A percentile compares a stretch with the other conserved stretches of the same genome.
Evolutionary conservation across 192 early-diverging fungal genomes (phyloP).

Genomic region (Coemansia biformis): DNA sequence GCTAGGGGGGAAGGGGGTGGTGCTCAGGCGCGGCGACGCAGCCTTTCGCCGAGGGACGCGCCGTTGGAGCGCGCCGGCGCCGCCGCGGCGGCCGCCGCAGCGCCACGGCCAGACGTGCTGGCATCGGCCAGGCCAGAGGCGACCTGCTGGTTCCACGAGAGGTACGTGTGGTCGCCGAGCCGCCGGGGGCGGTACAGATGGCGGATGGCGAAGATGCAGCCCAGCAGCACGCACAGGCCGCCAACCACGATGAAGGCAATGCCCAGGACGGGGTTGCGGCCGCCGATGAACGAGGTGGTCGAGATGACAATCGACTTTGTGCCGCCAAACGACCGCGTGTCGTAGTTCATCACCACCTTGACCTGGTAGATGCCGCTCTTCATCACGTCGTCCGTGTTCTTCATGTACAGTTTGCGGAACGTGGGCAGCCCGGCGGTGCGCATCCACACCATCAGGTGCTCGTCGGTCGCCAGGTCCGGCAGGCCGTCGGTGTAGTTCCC

Average conservation of each 20-base stretch:
- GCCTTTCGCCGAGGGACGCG: background rate
- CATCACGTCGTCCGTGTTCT: conserved; percentile 60
- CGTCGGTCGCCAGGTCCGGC: conserved; percentile 60
- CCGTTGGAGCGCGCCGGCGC: background rate
- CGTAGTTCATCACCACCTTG: conserved; percentile 73
- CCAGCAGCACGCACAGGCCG: conserved; percentile 81
- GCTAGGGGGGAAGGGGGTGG: no score
- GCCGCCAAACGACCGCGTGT: conserved; percentile 81
- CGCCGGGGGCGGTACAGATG: conserved; percentile 94
- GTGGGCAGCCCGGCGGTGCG: conserved; percentile 90
- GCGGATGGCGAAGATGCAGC: conserved; percentile 79
- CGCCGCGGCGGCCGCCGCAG: background rate
- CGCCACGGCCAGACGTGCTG: conserved; percentile 6
- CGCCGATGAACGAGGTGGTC: conserved; percentile 90
- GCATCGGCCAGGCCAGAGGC: conserved; percentile 39
- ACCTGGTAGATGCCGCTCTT: conserved; percentile 67
- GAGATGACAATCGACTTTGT: conserved; percentile 94
- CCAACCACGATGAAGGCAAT: conserved; percentile 92
- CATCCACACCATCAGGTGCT: conserved; percentile 99
- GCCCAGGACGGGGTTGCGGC: conserved; percentile 95
- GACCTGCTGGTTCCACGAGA: conserved; percentile 89
- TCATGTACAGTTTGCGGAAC: conserved; percentile 92
- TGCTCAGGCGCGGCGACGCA: background rate
- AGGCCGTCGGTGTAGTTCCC: conserved; percentile 47
- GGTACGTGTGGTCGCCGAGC: conserved; percentile 92